Percentiles rank a stretch among this genome's conserved stretches.
These are phyloP conservation scores for Stagonosporopsis vannaccii DNA, from an alignment of 2,329 filamentous ascomycete species.

Conservation along the genomic window DNA sequence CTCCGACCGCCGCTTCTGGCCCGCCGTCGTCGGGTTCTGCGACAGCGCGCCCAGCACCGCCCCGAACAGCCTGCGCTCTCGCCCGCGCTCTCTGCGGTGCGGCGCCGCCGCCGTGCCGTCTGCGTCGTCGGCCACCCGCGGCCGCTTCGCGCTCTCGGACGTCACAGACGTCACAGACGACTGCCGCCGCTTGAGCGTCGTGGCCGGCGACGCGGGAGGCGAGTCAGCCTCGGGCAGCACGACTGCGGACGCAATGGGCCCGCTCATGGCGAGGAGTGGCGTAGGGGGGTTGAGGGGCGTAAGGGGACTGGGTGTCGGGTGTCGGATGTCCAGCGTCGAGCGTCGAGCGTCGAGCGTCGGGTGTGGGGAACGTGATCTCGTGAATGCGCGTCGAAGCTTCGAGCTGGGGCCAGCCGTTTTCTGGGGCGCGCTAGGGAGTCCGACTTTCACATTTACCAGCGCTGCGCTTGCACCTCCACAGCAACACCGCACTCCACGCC, in stretches of 20 bases:
- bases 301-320: too few relatives aligned
- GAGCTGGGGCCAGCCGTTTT: background rate
- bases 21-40: slow-evolving; percentile 68
- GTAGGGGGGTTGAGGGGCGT: background rate
- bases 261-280: slow-evolving; percentile 37
- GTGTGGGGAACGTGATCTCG: background rate
- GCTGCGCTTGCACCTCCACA: too few relatives aligned
- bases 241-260: slow-evolving; percentile 62
- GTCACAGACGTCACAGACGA: slow-evolving; percentile 57
- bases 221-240: slow-evolving; percentile 56
- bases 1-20: slow-evolving; percentile 74
- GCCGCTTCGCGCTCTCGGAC: slow-evolving; percentile 59
- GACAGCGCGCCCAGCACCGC: slow-evolving; percentile 79
- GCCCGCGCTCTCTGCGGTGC: slow-evolving; percentile 71
- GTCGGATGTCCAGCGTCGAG: slow-evolving; percentile 1
- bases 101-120: slow-evolving; percentile 50
- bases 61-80: slow-evolving; percentile 85
- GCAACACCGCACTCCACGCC: background rate
- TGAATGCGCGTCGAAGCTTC: background rate
- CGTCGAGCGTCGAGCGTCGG: slow-evolving; percentile 4
- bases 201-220: slow-evolving; percentile 37
- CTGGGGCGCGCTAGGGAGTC: background rate
- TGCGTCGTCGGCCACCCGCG: slow-evolving; percentile 54
- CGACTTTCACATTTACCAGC: background rate
- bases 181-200: slow-evolving; percentile 59